phyloP scores from a whole-genome alignment of 2,329 filamentous ascomycete genomes.

The Chrysoporthe puriensis region DNA sequence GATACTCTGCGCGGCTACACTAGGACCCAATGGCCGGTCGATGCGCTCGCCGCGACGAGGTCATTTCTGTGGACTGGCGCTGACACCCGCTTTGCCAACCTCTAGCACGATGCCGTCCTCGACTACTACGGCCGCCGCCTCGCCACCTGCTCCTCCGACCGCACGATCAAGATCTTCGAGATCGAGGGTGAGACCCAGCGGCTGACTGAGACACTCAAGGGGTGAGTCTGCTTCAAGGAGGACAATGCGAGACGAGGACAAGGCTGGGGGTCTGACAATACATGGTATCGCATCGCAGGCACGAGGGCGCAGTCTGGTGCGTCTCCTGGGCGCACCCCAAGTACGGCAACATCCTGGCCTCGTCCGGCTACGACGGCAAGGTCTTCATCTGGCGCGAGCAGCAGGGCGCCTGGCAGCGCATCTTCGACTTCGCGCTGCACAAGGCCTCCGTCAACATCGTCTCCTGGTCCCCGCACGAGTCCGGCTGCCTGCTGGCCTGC shows the following conservation, averaged over 20 bases:
- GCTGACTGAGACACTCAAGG: slow-evolving; percentile 90
- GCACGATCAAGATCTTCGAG: slow-evolving; percentile 99
- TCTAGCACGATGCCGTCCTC: slow-evolving; percentile 92
- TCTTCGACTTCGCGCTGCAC: slow-evolving; percentile 92
- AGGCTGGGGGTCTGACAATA: slow-evolving; percentile 1
- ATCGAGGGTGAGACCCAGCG: slow-evolving; percentile 91
- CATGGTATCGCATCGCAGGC: slow-evolving; percentile 59
- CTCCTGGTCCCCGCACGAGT: slow-evolving; percentile 96
- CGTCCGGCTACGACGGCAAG: slow-evolving; percentile 94
- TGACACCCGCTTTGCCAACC: slow-evolving; percentile 26
- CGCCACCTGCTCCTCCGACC: slow-evolving; percentile 96
- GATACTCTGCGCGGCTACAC: slow-evolving; percentile 6
- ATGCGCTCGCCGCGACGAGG: slow-evolving; percentile 23
- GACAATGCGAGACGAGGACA: neutral
- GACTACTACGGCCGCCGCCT: slow-evolving; percentile 97
- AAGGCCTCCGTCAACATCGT: slow-evolving; percentile 97
- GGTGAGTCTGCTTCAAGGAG: slow-evolving; percentile 56
- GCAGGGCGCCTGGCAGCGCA: slow-evolving; percentile 74
- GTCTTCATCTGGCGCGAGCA: slow-evolving; percentile 98
- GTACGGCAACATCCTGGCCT: slow-evolving; percentile 96
- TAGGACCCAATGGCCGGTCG: slow-evolving; percentile 18
- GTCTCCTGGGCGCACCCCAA: slow-evolving; percentile 98
- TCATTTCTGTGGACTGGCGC: slow-evolving; percentile 17
- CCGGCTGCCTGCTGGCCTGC: slow-evolving; percentile 90
- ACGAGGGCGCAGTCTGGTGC: slow-evolving; percentile 97